Percentiles rank a stretch among this genome's conserved stretches.
These are phyloP conservation scores for Chrysoporthe austroafricana DNA, from an alignment of 2,329 filamentous ascomycete species.

Conservation along the genomic window DNA sequence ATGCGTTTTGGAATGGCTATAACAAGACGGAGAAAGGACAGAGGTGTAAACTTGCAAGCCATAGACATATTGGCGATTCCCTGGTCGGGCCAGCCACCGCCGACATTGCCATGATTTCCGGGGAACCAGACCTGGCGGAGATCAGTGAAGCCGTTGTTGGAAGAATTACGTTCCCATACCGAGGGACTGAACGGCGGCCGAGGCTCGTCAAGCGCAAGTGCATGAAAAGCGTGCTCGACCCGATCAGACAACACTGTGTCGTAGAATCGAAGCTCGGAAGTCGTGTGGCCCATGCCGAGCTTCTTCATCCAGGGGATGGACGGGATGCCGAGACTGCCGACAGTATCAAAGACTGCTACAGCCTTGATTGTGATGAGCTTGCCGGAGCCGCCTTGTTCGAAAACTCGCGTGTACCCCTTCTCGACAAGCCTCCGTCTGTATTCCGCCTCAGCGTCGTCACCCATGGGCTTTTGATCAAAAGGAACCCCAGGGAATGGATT, in stretches of 20 bases:
- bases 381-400: slow-evolving; percentile 41
- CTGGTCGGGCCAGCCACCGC: slow-evolving; percentile 66
- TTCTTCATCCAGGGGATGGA: slow-evolving; percentile 50
- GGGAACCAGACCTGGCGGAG: slow-evolving; percentile 67
- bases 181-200: slow-evolving; percentile 59
- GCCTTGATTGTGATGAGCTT: slow-evolving; percentile 52
- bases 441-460: slow-evolving; percentile 43
- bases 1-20: too few species aligned
- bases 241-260: slow-evolving; percentile 56
- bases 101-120: slow-evolving; percentile 71
- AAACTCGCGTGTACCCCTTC: slow-evolving; percentile 46
- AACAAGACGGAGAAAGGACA: background rate
- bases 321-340: slow-evolving; percentile 53
- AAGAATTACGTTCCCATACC: slow-evolving; percentile 53
- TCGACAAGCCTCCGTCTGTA: slow-evolving; percentile 52
- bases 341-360: slow-evolving; percentile 57
- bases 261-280: slow-evolving; percentile 54
- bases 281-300: slow-evolving; percentile 49
- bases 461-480: slow-evolving; percentile 54
- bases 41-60: slow-evolving; percentile 36
- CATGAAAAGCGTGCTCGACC: slow-evolving; percentile 63
- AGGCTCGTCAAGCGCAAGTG: slow-evolving; percentile 61
- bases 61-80: slow-evolving; percentile 44
- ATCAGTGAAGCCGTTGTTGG: slow-evolving; percentile 45
- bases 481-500: slow-evolving; percentile 53